phyloP scores from a whole-genome alignment of 2,329 filamentous ascomycete species.

The Tolypocladium ovalisporum region DNA sequence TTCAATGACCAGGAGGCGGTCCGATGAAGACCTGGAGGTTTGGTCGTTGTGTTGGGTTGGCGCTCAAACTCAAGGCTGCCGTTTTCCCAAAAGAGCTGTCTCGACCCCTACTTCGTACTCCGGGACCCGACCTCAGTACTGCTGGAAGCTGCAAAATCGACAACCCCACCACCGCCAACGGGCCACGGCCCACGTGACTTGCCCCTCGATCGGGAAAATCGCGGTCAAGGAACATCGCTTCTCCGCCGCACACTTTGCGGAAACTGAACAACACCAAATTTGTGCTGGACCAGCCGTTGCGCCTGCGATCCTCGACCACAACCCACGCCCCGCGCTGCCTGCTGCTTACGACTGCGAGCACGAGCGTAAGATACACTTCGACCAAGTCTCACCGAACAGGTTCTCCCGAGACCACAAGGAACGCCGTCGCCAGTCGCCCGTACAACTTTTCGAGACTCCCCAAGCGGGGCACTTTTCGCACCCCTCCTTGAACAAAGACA shows the following conservation, averaged over 20 bases:
- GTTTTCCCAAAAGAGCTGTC: background rate
- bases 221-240: conserved; percentile 26
- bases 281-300: conserved; percentile 11
- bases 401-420: background rate
- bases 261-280: conserved; percentile 28
- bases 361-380: background rate
- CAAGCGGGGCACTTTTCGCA: conserved; percentile 25
- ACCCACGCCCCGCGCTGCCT: background rate
- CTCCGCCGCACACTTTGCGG: conserved; percentile 29
- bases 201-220: conserved; percentile 21
- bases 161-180: conserved; percentile 3
- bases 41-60: background rate
- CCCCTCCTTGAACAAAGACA: conserved; percentile 20
- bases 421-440: conserved; percentile 6
- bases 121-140: background rate
- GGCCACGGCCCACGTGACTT: conserved; percentile 30
- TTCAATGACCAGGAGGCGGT: background rate
- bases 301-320: background rate
- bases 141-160: conserved; percentile 1
- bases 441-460: conserved; percentile 5
- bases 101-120: background rate
- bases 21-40: background rate
- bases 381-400: background rate
- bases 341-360: background rate
- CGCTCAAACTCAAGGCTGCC: background rate